A percentile compares a stretch with the other conserved stretches of the same genome.
Conservation (phyloP, 148 eudicot species). For the Heliosperma pusillum region DNA sequence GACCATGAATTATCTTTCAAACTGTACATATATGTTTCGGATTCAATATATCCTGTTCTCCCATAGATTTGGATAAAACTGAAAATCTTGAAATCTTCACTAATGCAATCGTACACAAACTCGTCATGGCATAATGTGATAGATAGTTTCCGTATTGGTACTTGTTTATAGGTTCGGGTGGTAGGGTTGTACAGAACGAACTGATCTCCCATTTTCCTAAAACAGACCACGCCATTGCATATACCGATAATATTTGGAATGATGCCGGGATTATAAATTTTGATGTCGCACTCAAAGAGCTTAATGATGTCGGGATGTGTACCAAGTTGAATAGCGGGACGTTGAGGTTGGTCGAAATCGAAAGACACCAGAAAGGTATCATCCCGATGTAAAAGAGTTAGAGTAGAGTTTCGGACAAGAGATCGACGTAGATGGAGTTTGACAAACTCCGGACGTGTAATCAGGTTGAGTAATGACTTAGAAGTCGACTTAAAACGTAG, state of each 20-base stretch:
- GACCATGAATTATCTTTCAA: constrained; percentile 4
- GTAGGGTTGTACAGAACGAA: not conserved
- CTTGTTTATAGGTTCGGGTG: constrained; percentile 1
- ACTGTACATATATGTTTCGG: not conserved
- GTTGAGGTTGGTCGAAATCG: not conserved
- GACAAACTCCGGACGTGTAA: not conserved
- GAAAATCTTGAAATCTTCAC: not conserved
- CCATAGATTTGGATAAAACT: not conserved
- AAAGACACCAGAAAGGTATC: not conserved
- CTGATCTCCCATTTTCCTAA: not conserved
- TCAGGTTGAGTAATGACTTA: not conserved
- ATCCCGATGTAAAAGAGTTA: not conserved
- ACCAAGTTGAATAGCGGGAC: not conserved
- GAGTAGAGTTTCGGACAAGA: not conserved
- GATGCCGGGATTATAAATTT: too few species aligned
- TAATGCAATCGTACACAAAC: not conserved
- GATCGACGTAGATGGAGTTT: not conserved
- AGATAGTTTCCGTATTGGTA: not conserved
- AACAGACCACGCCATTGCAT: too few species aligned
- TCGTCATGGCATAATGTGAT: not conserved
- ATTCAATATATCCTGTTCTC: too few species aligned
- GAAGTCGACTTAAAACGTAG: not conserved
- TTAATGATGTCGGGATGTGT: not conserved
- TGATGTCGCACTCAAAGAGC: too few species aligned
- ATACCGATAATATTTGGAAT: not conserved